Base-by-base conservation (phyloP, 495 filamentous ascomycete genomes). In the Saxophila tyrrhenica region DNA sequence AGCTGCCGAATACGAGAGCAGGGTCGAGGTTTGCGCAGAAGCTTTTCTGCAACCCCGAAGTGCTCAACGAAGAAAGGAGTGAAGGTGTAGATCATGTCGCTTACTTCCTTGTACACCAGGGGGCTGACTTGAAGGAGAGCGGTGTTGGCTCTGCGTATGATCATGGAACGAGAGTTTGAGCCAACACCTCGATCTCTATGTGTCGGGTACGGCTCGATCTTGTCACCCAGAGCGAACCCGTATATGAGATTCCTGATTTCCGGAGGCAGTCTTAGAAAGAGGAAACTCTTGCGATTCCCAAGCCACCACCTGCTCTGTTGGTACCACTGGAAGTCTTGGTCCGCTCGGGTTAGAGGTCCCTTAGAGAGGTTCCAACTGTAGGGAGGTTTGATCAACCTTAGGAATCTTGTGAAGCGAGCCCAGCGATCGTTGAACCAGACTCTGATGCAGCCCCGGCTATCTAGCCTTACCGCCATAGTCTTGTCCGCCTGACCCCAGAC, bases 171-270 rank as follows among this genome's bases (percentile, higher is more conserved):
- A n/a, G 13, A 1, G 1, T 47, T 47, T 19, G 5, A 8, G 5
- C 47, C 38, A 5, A 22, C 13, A 15, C 39, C 7, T 17, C 52
- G 39, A 21, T 39, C 17, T 42, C 35, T 25, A 42, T 20, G 17
- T 24, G 48, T 32, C 11, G 50, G 46, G 44, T 54, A 60, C 20
- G 60, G 56, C 23, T 62, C 48, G 39, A 58, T 52, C 25, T 32
- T 22, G 20, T 10, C 17, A 15, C 54, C 58, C 11, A 59, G 24
- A 39, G 50, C 44, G 21, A 38, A 49, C 5, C 1, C 39, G 42
- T 62, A 64, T 39, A 64, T 56, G 1, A 48, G 0, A 11, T 64
- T 47, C 16, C 62, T 59, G 13, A 62, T 22, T 23, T 62, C 62
- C 8, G 23, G 1, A 1, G 62, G 59, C 1, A 62, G 56, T 3